Evolutionary conservation across 495 filamentous ascomycete genomes (phyloP).

Genomic region (Tricharina praecox): DNA sequence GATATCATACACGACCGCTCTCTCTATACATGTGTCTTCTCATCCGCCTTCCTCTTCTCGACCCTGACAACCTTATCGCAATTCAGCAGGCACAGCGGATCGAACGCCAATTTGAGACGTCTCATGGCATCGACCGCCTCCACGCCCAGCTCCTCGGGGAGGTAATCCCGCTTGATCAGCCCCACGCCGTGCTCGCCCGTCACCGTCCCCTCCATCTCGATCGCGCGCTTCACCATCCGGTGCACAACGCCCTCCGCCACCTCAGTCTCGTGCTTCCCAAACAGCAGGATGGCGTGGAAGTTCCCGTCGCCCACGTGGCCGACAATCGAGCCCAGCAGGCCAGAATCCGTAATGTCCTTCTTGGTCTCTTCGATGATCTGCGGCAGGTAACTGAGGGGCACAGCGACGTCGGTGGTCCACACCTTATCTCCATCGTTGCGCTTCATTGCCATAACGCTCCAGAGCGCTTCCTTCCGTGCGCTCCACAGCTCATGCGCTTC

Average conservation of each 20-base stretch:
- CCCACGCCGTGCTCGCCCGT: conserved; percentile 75
- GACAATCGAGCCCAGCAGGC: conserved; percentile 55
- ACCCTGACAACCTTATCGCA: conserved; percentile 63
- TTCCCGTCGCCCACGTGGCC: conserved; percentile 76
- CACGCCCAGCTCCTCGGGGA: conserved; percentile 55
- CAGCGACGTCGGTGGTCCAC: conserved; percentile 74
- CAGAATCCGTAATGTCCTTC: conserved; percentile 46
- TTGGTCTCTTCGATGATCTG: conserved; percentile 69
- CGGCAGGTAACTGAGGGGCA: conserved; percentile 54
- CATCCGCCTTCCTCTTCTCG: conserved; percentile 28
- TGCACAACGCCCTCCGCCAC: conserved; percentile 56
- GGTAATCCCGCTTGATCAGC: conserved; percentile 65
- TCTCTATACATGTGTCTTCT: background rate
- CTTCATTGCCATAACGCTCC: conserved; percentile 48
- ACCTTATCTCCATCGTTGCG: conserved; percentile 44
- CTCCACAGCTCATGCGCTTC: conserved; percentile 72
- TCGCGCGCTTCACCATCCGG: conserved; percentile 66
- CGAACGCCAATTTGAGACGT: conserved; percentile 57
- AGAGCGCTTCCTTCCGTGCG: conserved; percentile 73
- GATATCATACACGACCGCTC: no score
- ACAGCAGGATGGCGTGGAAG: conserved; percentile 64
- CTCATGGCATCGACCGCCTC: conserved; percentile 64
- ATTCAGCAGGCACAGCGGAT: conserved; percentile 62
- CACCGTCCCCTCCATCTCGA: conserved; percentile 69
- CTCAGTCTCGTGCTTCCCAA: conserved; percentile 42